These are phyloP conservation scores for Russula olivacea DNA, from an alignment of 768 basidiomycete genomes.

Conservation along the genomic window DNA sequence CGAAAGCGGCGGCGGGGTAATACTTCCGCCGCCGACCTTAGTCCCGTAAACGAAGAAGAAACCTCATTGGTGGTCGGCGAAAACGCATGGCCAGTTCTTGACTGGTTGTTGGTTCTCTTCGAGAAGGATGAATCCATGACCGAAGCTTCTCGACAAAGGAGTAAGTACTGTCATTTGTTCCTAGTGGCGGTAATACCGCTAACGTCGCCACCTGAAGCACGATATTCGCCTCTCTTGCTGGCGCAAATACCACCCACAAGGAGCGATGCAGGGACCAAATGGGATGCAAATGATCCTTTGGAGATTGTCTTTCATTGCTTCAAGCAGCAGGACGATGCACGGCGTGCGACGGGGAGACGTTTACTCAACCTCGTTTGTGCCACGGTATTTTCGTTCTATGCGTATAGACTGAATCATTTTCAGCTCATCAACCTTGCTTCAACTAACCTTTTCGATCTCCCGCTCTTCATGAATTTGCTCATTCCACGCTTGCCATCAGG, in stretches of 20 bases:
- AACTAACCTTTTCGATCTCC: slow-evolving; percentile 32
- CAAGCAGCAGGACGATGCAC: slow-evolving; percentile 27
- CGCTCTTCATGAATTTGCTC: slow-evolving; percentile 32
- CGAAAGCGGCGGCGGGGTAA: slow-evolving; percentile 30
- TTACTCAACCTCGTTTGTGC: slow-evolving; percentile 31
- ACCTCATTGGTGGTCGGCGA: slow-evolving; percentile 42
- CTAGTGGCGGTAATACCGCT: background rate
- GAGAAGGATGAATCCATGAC: slow-evolving; percentile 54
- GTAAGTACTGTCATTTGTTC: slow-evolving; percentile 18
- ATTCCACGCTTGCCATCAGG: slow-evolving; percentile 28
- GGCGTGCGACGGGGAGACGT: slow-evolving; percentile 28
- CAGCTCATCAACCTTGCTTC: slow-evolving; percentile 35
- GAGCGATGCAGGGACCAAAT: slow-evolving; percentile 42
- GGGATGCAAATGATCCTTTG: slow-evolving; percentile 49
- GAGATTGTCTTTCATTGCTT: slow-evolving; percentile 37
- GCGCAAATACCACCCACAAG: slow-evolving; percentile 54
- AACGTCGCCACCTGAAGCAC: slow-evolving; percentile 29
- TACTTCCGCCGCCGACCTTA: slow-evolving; percentile 27
- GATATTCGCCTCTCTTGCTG: slow-evolving; percentile 49
- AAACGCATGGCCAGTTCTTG: slow-evolving; percentile 65
- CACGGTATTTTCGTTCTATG: background rate
- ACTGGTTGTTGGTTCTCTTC: slow-evolving; percentile 61
- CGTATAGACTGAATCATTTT: slow-evolving; percentile 1
- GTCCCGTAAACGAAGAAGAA: slow-evolving; percentile 28
- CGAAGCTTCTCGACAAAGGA: slow-evolving; percentile 37